phyloP scores from a whole-genome alignment of 2,329 filamentous ascomycete genomes.

The Alternaria metachromatica region DNA sequence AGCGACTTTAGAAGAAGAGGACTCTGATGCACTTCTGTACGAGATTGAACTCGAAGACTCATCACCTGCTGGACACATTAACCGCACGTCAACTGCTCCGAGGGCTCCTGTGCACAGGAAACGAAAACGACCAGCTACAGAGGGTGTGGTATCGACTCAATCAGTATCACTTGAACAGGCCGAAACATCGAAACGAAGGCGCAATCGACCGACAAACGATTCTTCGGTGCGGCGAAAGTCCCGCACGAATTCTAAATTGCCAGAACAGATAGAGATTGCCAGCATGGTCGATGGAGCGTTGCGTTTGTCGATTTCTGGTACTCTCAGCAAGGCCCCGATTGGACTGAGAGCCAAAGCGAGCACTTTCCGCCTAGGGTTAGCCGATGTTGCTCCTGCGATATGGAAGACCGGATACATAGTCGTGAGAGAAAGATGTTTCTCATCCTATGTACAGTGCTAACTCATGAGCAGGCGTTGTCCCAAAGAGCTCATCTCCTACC shows the following conservation, averaged over 20 bases:
- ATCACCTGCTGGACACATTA: too few relatives aligned
- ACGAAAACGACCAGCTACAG: slow-evolving; percentile 5
- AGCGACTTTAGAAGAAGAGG: background rate
- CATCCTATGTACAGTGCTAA: slow-evolving; percentile 9
- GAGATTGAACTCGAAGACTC: background rate
- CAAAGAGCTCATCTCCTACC: slow-evolving; percentile 48
- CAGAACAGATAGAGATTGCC: background rate
- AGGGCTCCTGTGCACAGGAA: background rate
- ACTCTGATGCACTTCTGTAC: background rate
- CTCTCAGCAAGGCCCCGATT: slow-evolving; percentile 22
- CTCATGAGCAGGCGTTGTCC: slow-evolving; percentile 32
- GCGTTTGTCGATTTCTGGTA: slow-evolving; percentile 44
- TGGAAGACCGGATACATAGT: slow-evolving; percentile 49
- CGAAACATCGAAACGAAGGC: background rate
- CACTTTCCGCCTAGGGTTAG: slow-evolving; percentile 43
- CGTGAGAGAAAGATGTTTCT: slow-evolving; percentile 20
- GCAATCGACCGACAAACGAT: background rate
- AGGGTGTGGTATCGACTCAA: background rate
- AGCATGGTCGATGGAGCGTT: slow-evolving; percentile 46
- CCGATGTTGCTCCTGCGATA: slow-evolving; percentile 48
- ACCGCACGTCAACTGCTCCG: background rate
- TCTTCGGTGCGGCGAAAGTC: background rate
- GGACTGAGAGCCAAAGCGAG: slow-evolving; percentile 42
- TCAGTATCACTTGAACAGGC: background rate
- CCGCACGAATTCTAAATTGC: background rate